Base-by-base conservation (phyloP, 768 basidiomycete genomes). In the Phylloporus scabripes region DNA sequence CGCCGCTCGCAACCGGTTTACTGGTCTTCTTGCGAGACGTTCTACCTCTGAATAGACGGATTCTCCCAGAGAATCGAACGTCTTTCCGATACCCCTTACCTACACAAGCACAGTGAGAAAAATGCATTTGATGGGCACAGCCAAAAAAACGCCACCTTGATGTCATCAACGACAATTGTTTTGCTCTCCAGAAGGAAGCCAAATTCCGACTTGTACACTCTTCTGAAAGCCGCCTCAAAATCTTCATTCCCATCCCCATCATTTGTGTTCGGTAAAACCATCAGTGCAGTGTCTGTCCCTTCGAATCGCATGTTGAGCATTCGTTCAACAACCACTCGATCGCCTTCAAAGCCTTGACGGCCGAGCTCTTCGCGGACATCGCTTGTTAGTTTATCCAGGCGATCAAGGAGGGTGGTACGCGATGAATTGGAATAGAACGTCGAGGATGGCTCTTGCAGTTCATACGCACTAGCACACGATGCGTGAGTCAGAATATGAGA, bases 261-360 rank as follows among this genome's bases (percentile, higher is more conserved):
- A 20, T 60, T 57, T 7, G 63, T 54, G 18, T 74, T 55, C 0
- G 85, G 80, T 11, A 91, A 70, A 10, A 92, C 80, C 91, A 97
- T 95, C 56, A 97, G 66, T 14, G 92, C 79, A 0, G 95, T 98
- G 68, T 95, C 92, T 0, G 90, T 93, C 3, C 92, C 92, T 42
- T 93, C 87, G 56, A 93, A 94, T 18, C 92, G 81, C 90, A 92
- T 92, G 60, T 92, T 92, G 38, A 92, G 71, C 83, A 86, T 85
- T 18, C 85, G 77, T 64, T 95, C 94, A 5, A 87, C 68, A 46
- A 76, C 72, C 43, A 95, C 77, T n/a, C 82, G 77, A 10, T 79
- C 72, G 10, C 74, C 81, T 59, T 81, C 78, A 62, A 96, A 95
- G 1, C 93, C 94, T 65, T 96, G 92, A 21, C 72, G 75, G 49